Conservation (phyloP, 2,329 filamentous ascomycete species). For the Hymenoscyphus scutula region DNA sequence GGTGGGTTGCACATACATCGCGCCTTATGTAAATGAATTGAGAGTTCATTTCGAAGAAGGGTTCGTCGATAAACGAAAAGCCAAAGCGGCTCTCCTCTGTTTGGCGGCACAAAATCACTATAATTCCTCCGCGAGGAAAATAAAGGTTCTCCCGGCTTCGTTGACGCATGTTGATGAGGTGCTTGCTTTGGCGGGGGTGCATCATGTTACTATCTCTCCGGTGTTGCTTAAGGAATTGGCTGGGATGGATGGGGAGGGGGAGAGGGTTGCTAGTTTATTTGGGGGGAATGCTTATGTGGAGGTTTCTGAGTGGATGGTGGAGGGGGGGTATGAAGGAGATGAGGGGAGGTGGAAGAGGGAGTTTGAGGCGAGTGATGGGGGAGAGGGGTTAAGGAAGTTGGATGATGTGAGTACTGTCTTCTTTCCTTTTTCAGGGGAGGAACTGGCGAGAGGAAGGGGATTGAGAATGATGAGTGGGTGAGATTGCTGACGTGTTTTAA, state of each 20-base stretch:
- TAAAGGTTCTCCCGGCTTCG: conserved; percentile 55
- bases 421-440: background rate
- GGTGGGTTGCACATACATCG: conserved; percentile 58
- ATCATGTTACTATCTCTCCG: conserved; percentile 59
- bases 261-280: conserved; percentile 22
- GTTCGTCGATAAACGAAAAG: conserved; percentile 48
- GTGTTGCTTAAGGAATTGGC: conserved; percentile 41
- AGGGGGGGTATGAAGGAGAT: conserved; percentile 37
- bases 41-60: conserved; percentile 59
- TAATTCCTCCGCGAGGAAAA: conserved; percentile 39
- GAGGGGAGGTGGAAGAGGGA: conserved; percentile 50
- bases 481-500: conserved; percentile 18
- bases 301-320: background rate
- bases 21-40: conserved; percentile 65
- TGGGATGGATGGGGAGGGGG: conserved; percentile 12
- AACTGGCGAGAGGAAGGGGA: too few relatives aligned
- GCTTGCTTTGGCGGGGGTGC: conserved; percentile 54
- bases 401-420: conserved; percentile 36
- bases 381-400: conserved; percentile 50
- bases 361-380: conserved; percentile 45
- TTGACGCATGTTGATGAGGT: conserved; percentile 57
- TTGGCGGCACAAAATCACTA: conserved; percentile 55
- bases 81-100: conserved; percentile 39
- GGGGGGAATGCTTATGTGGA: conserved; percentile 16
- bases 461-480: background rate